A percentile compares a stretch with the other conserved stretches of the same genome.
Conservation (phyloP, 305 asterid genomes). For the Lippia alba region DNA sequence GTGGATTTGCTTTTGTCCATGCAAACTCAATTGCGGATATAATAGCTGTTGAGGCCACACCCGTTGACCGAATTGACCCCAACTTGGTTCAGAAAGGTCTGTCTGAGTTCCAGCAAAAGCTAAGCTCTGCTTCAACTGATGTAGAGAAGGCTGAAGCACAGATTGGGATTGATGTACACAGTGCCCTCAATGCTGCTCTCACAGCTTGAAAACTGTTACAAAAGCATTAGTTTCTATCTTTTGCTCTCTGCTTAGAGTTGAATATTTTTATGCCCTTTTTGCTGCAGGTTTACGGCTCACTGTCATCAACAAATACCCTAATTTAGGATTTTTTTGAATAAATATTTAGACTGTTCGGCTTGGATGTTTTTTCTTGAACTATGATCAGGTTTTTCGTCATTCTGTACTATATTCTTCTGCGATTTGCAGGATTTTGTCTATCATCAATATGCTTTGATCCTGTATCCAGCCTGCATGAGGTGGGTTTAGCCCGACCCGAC, state of each 20-base stretch:
- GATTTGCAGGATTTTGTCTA: not conserved
- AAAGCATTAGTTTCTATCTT: not conserved
- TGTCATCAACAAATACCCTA: slow-evolving; percentile 6
- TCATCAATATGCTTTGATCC: not conserved
- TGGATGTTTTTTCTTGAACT: slow-evolving; percentile 9
- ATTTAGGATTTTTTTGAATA: slow-evolving; percentile 31
- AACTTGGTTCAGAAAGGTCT: slow-evolving; percentile 61
- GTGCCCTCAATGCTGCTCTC: slow-evolving; percentile 69
- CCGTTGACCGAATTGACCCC: slow-evolving; percentile 60
- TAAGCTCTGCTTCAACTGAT: slow-evolving; percentile 63
- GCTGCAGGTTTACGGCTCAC: slow-evolving; percentile 21
- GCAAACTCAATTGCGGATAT: slow-evolving; percentile 61
- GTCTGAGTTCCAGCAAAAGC: slow-evolving; percentile 61
- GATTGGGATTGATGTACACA: slow-evolving; percentile 71
- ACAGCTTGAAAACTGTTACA: slow-evolving; percentile 46
- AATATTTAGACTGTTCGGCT: slow-evolving; percentile 17
- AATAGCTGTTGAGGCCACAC: slow-evolving; percentile 61
- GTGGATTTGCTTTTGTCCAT: slow-evolving; percentile 68
- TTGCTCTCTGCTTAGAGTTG: no score
- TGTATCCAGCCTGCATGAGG: no score
- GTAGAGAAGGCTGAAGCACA: slow-evolving; percentile 74
- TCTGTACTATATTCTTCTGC: not conserved
- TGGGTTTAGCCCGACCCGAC: no score
- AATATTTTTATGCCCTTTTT: slow-evolving; percentile 6
- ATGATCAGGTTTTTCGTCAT: not conserved